Conservation (phyloP, 1,284 basidiomycete species). For the Bjerkandera adusta region DNA sequence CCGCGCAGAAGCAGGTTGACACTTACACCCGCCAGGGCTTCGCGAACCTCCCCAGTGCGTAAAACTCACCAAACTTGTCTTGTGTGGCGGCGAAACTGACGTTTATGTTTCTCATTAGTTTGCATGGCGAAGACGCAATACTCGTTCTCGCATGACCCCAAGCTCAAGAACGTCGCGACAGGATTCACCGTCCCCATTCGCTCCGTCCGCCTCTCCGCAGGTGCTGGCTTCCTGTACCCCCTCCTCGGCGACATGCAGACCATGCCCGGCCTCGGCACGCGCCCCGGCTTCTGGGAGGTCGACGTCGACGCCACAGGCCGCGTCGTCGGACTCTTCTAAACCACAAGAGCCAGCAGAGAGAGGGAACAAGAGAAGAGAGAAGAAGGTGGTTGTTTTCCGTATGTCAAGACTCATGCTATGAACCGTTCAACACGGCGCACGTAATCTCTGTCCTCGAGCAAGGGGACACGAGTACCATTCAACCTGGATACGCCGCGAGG, state of each 20-base stretch:
- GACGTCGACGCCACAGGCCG: constrained; percentile 73
- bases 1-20: constrained; percentile 85
- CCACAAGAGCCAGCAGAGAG: no score
- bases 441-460: constrained; percentile 14
- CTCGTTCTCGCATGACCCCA: constrained; percentile 94
- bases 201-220: constrained; percentile 86
- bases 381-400: constrained; percentile 24
- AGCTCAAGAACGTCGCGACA: constrained; percentile 85
- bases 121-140: constrained; percentile 99
- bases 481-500: constrained; percentile 1
- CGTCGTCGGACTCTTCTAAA: constrained; percentile 75
- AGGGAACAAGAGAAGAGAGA: no score
- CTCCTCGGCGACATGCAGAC: constrained; percentile 95
- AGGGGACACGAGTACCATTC: constrained; percentile 7
- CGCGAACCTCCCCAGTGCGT: constrained; percentile 74
- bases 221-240: constrained; percentile 95
- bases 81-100: neutral
- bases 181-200: constrained; percentile 95
- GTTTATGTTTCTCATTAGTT: constrained; percentile 42
- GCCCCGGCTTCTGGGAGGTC: constrained; percentile 86
- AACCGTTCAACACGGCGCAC: constrained; percentile 42
- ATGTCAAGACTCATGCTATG: constrained; percentile 32
- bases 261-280: constrained; percentile 95
- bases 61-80: neutral
- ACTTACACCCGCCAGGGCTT: constrained; percentile 93